These are phyloP conservation scores for Helichrysum umbraculigerum DNA, from an alignment of 129 eudicot species.

Conservation along the genomic window DNA sequence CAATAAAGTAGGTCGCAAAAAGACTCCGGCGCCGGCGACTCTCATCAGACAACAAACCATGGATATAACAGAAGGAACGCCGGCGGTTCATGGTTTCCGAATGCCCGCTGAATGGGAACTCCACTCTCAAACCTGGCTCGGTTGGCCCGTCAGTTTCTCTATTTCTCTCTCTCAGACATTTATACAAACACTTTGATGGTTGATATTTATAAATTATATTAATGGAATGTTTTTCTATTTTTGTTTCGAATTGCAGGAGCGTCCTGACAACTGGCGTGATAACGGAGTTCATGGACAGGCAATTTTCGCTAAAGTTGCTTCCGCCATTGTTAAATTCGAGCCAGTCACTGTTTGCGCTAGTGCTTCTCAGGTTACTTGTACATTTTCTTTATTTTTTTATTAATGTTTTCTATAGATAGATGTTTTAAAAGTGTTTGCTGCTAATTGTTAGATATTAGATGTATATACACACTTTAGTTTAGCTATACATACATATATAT, in stretches of 20 bases:
- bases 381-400: not conserved
- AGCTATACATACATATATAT: too few relatives aligned
- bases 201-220: too few relatives aligned
- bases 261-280: conserved; percentile 94
- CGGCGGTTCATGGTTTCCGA: conserved; percentile 51
- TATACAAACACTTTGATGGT: too few relatives aligned
- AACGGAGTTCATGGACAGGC: conserved; percentile 64
- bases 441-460: too few relatives aligned
- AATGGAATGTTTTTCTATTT: not conserved
- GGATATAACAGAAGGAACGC: conserved; percentile 63
- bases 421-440: conserved; percentile 2
- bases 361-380: conserved; percentile 57
- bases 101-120: conserved; percentile 96
- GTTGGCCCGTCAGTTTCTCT: conserved; percentile 74
- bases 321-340: conserved; percentile 82
- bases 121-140: conserved; percentile 88
- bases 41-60: conserved; percentile 12
- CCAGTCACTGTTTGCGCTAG: conserved; percentile 91
- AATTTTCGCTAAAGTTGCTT: conserved; percentile 67
- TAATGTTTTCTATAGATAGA: not conserved
- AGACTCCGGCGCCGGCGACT: not conserved
- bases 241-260: conserved; percentile 51
- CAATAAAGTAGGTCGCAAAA: not conserved
- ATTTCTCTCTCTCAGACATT: not conserved
- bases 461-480: too few relatives aligned